These are phyloP conservation scores for Eucalyptus polybractea DNA, from an alignment of 345 rosid genomes.

Conservation along the genomic window DNA sequence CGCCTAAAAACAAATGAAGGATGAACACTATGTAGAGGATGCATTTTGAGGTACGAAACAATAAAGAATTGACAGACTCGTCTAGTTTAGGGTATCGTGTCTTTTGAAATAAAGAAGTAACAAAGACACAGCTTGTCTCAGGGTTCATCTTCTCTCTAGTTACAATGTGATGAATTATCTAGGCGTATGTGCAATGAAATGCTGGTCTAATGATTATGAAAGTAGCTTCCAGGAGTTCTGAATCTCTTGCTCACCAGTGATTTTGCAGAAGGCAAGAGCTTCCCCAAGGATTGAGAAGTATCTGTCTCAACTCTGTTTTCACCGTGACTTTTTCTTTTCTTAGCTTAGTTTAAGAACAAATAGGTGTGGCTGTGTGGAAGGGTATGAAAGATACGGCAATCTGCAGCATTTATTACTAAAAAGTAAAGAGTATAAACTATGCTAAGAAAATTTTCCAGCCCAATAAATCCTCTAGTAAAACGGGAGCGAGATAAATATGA, in stretches of 20 bases:
- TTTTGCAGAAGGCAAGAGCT: conserved; percentile 25
- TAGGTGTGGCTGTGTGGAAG: not conserved
- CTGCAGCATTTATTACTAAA: not conserved
- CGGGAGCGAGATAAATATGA: not conserved
- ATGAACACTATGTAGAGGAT: not conserved
- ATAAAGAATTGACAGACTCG: not conserved
- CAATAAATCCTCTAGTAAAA: not conserved
- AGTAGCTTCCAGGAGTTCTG: conserved; percentile 53
- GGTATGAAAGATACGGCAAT: not conserved
- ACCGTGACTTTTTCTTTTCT: not conserved
- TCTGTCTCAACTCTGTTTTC: not conserved
- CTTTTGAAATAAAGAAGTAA: not conserved
- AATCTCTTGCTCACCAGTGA: conserved; percentile 27
- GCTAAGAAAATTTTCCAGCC: not conserved
- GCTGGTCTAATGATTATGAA: conserved; percentile 4
- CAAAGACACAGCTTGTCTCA: not conserved
- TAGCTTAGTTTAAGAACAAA: not conserved
- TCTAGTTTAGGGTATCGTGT: not conserved
- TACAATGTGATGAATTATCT: not conserved
- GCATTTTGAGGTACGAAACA: not conserved
- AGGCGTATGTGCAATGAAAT: not conserved
- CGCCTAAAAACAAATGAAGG: not conserved
- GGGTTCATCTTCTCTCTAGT: not conserved
- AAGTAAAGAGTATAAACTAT: too few species aligned
- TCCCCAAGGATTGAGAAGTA: conserved; percentile 9